Conservation (phyloP, 768 basidiomycete genomes). For the Lactifluus subvellereus region DNA sequence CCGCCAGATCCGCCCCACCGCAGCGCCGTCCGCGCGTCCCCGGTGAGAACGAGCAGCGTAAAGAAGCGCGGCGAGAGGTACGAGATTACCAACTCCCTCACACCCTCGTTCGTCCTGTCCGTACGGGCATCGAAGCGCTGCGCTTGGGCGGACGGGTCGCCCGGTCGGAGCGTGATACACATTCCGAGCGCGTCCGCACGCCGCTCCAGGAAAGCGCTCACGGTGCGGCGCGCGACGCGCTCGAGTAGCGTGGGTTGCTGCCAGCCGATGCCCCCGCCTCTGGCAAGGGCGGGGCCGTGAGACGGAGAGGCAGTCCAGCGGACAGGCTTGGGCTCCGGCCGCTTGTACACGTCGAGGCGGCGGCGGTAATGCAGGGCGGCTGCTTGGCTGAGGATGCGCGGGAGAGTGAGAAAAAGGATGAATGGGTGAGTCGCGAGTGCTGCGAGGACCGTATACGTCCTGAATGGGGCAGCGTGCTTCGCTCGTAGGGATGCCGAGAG, state of each 20-base stretch:
- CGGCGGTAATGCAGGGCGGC: not conserved
- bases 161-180: slow-evolving; percentile 37
- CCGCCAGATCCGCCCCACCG: not conserved
- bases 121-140: not conserved
- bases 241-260: not conserved
- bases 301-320: not conserved
- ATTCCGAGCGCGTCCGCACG: slow-evolving; percentile 35
- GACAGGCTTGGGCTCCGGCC: slow-evolving; percentile 2
- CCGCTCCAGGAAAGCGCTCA: slow-evolving; percentile 34
- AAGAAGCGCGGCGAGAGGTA: slow-evolving; percentile 44
- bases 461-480: not conserved
- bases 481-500: slow-evolving; percentile 44
- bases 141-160: slow-evolving; percentile 19
- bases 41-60: slow-evolving; percentile 25
- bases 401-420: slow-evolving; percentile 36
- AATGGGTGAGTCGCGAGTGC: slow-evolving; percentile 45
- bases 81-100: slow-evolving; percentile 28
- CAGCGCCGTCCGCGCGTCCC: not conserved
- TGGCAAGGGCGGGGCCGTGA: not conserved
- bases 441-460: slow-evolving; percentile 32
- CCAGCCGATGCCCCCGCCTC: not conserved
- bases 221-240: not conserved
- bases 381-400: not conserved
- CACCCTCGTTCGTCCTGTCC: not conserved
- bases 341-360: not conserved